Evolutionary conservation across 129 eudicot genomes (phyloP), one percentile per base, ranked within the genome.

Genomic region (Glebionis coronaria): DNA sequence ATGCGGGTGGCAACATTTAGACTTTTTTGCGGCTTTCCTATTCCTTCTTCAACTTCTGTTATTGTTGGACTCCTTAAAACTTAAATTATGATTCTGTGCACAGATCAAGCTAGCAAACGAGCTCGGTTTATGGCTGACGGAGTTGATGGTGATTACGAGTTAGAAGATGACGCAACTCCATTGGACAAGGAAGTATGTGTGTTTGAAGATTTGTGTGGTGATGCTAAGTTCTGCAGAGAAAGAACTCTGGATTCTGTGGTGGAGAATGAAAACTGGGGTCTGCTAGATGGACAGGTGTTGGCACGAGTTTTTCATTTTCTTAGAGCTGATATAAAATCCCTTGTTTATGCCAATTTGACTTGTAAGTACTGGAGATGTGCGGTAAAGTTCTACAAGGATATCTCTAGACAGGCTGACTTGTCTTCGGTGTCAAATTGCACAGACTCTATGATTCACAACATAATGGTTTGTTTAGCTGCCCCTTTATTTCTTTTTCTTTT

Each of bases 311-410:
- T 88, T 79, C 92, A 93, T 79, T 86, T 84, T 68, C 98, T 93
- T 66, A 84, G 83, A 81, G 67, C 73, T 46, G 97, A 88, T 81
- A 60, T 84, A 19, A 86, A 77, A 73, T 84, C 98, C 11, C 84
- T 93, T 57, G 85, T 84, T 72, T 80, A 74, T 75, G 97, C 86
- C 60, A 75, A 87, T 73, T 72, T 77, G 65, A 86, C 97, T 61
- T 93, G 98, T 78, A 88, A 84, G 80, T 90, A 84, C 65, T 93
- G 98, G 98, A 80, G 92, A 86, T 79, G 81, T n/a, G 90, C 75
- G 27, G 81, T 78, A 9, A 78, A 70, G 56, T 82, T 79, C 60
- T 93, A 88, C 86, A 88, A 89, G 68, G 78, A 52, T 65, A 72
- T 88, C 62, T 84, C 83, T 49, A 75, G 71, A 61, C 88, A 80